Base-by-base conservation (phyloP, 768 basidiomycete genomes). In the Plicaturopsis crispa region DNA sequence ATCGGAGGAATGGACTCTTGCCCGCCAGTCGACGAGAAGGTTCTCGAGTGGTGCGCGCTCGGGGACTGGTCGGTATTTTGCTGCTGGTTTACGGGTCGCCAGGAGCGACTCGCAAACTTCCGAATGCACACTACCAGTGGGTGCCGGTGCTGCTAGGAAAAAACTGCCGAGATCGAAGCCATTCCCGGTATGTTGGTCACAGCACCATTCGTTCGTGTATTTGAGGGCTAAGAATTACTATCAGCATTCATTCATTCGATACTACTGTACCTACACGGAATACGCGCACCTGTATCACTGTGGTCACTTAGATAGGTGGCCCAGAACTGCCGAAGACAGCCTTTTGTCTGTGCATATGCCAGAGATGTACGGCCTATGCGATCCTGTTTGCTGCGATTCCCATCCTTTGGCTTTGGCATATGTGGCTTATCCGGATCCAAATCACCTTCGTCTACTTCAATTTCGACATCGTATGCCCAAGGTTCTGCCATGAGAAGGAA, bases 401-500 rank as follows among this genome's bases (percentile, higher is more conserved):
- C n/a, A 8, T 28, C 14, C 26, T 14, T 14, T 8, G 26, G 14
- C 26, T 8, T 28, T 28, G 26, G 26, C 14, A 28, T 8, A 14
- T 8, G 26, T 28, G 26, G 26, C 26, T 8, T 28, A 28, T 28
- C 26, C 8, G 26, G 26, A 28, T 28, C 26, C 8, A 14, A 28
- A 8, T 8, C 8, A 8, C 10, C 14, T 14, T 21, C n/a, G 13
- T 4, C 22, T 10, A 18, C 36, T n/a, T 22, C 20, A 21, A 40
- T 6, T 35, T 44, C 32, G 7, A 39, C 30, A 0, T 41, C 36
- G 3, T 1, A 6, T 8, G 39, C 46, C 51, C 51, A 52, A 2
- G 26, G 33, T 32, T 53, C 49, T 33, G 45, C 48, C 43, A 48
- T 40, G 16, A 49, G 46, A 4, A 52, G 6, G 14, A 52, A 52